Evolutionary conservation across 257 asterid genomes (phyloP).

Genomic region (Solanum chmielewskii): DNA sequence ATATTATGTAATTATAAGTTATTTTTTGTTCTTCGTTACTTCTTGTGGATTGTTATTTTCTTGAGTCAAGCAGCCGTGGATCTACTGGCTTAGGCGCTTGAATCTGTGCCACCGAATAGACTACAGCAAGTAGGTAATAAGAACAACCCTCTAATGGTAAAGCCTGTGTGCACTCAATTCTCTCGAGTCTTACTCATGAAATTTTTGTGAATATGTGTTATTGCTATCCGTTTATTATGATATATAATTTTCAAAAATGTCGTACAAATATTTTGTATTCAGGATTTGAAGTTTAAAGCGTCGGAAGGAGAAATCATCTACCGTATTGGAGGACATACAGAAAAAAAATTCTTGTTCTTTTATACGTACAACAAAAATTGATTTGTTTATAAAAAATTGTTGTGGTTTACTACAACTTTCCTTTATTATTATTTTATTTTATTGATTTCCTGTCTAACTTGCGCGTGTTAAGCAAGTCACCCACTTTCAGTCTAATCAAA

Average conservation of each 20-base stretch:
- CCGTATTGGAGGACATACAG: background rate
- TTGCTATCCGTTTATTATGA: too few relatives aligned
- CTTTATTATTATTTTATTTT: background rate
- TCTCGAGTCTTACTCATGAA: background rate
- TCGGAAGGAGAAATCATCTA: background rate
- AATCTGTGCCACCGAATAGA: background rate
- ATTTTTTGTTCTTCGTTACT: background rate
- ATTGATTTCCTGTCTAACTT: background rate
- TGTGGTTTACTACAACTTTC: background rate
- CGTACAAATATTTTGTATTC: background rate
- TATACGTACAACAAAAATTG: background rate
- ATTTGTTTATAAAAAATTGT: background rate
- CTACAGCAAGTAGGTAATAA: background rate
- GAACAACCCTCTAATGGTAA: background rate
- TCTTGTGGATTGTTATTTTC: background rate
- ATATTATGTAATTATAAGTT: background rate
- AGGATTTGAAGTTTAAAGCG: background rate
- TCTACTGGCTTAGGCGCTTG: background rate
- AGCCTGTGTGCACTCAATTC: background rate
- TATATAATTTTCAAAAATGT: background rate
- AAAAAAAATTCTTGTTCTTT: background rate
- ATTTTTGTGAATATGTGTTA: too few relatives aligned
- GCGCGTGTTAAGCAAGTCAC: background rate
- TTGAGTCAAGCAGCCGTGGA: background rate
- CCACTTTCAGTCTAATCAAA: background rate